Conservation (phyloP, 169 alveolate genomes). For the Eimeria necatrix region DNA sequence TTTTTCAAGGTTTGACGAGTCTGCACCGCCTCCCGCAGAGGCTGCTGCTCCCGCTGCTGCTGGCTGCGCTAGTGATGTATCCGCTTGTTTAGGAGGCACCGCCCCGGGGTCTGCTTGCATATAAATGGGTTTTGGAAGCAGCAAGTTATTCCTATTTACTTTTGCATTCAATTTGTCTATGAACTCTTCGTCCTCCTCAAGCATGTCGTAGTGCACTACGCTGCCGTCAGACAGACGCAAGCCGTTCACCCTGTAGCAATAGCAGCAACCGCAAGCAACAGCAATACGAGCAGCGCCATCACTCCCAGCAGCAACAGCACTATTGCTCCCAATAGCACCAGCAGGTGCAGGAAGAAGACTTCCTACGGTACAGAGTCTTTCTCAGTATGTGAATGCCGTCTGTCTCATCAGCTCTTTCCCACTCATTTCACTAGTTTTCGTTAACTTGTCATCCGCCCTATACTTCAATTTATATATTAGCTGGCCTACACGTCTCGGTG, state of each 20-base stretch:
- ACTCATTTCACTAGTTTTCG: too few species aligned
- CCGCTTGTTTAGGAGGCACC: background rate
- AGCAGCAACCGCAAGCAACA: background rate
- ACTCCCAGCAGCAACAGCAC: too few species aligned
- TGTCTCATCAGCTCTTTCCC: too few species aligned
- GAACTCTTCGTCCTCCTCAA: constrained; percentile 49
- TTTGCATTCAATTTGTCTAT: constrained; percentile 2
- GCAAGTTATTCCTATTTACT: background rate
- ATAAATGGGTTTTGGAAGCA: background rate
- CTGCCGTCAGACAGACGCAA: constrained; percentile 60
- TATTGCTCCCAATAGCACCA: background rate
- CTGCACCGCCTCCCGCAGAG: background rate
- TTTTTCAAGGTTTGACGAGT: background rate
- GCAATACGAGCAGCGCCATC: too few species aligned
- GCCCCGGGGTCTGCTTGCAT: background rate
- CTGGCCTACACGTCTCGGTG: constrained; percentile 52
- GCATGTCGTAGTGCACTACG: constrained; percentile 62
- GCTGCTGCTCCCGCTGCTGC: constrained; percentile 32
- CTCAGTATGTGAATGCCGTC: too few species aligned
- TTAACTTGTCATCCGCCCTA: too few species aligned
- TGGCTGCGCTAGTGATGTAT: background rate
- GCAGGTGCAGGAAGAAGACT: background rate
- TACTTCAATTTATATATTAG: background rate
- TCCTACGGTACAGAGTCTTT: background rate
- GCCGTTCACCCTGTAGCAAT: background rate